Conservation (phyloP, 768 basidiomycete genomes). For the Pleurotus sapidus region DNA sequence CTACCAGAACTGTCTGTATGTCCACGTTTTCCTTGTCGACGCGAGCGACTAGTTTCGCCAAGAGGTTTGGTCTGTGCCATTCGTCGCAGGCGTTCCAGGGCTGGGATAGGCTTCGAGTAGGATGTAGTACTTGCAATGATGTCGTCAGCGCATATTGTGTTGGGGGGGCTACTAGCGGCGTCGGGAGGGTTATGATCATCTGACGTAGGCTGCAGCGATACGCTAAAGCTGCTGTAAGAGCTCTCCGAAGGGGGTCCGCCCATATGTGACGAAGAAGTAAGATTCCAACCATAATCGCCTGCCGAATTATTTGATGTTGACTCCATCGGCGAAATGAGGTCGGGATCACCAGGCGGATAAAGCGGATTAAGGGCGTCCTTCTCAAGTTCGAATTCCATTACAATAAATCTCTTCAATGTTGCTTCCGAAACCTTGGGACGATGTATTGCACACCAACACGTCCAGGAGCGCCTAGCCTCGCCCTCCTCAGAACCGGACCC, state of each 20-base stretch:
- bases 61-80: slow-evolving; percentile 23
- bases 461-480: slow-evolving; percentile 45
- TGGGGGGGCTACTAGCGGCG: slow-evolving; percentile 35
- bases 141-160: slow-evolving; percentile 37
- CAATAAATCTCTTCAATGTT: slow-evolving; percentile 35
- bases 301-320: not conserved
- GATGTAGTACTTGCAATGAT: slow-evolving; percentile 73
- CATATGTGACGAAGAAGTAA: not conserved
- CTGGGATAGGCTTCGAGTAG: slow-evolving; percentile 63
- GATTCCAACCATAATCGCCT: not conserved
- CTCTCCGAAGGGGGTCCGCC: not conserved
- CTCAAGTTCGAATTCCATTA: slow-evolving; percentile 83
- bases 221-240: not conserved
- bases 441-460: slow-evolving; percentile 70
- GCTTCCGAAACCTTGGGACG: slow-evolving; percentile 33
- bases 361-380: slow-evolving; percentile 67
- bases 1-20: not conserved
- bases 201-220: too few species aligned
- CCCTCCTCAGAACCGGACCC: not conserved
- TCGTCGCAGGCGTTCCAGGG: slow-evolving; percentile 64
- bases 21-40: not conserved
- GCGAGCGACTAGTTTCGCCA: not conserved
- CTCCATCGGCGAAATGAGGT: not conserved
- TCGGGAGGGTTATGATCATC: not conserved
- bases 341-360: slow-evolving; percentile 38